These are phyloP conservation scores for Spirogloea muscicola DNA, from an alignment of 139 green algal species.

Conservation along the genomic window DNA sequence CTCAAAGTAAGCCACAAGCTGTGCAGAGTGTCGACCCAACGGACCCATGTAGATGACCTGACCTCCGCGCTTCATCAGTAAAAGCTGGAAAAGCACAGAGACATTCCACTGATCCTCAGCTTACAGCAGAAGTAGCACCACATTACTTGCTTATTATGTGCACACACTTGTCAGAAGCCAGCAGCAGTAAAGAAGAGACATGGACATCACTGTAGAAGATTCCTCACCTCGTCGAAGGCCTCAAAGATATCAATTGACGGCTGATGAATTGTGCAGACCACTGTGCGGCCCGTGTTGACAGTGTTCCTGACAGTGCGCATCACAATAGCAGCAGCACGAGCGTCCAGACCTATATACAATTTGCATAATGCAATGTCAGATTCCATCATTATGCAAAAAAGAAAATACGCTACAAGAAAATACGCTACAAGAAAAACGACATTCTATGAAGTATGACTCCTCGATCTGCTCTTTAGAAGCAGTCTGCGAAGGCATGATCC, in stretches of 20 bases:
- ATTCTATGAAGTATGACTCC: too few relatives aligned
- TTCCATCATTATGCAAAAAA: not conserved
- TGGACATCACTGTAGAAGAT: too few relatives aligned
- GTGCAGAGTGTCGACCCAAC: constrained; percentile 57
- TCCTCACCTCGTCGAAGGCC: constrained; percentile 43
- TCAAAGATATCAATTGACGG: constrained; percentile 53
- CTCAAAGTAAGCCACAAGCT: constrained; percentile 47
- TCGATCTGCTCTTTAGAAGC: too few relatives aligned
- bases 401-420: not conserved
- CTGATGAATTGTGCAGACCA: constrained; percentile 90
- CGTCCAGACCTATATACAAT: constrained; percentile 53
- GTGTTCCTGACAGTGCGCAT: constrained; percentile 52
- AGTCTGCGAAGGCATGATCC: too few relatives aligned
- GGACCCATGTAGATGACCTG: constrained; percentile 74
- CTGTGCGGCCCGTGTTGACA: constrained; percentile 32
- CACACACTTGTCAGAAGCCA: too few relatives aligned
- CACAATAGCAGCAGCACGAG: constrained; percentile 58
- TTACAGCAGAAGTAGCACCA: too few relatives aligned
- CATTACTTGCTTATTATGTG: too few relatives aligned
- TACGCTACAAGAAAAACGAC: not conserved
- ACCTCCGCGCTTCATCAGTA: constrained; percentile 71
- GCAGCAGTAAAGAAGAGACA: too few relatives aligned
- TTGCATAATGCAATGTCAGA: too few relatives aligned
- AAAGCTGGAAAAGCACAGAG: too few relatives aligned
- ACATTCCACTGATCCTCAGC: too few relatives aligned